Evolutionary conservation across 257 asterid genomes (phyloP), one percentile per base, ranked within the genome.

Genomic region (Echium plantagineum): DNA sequence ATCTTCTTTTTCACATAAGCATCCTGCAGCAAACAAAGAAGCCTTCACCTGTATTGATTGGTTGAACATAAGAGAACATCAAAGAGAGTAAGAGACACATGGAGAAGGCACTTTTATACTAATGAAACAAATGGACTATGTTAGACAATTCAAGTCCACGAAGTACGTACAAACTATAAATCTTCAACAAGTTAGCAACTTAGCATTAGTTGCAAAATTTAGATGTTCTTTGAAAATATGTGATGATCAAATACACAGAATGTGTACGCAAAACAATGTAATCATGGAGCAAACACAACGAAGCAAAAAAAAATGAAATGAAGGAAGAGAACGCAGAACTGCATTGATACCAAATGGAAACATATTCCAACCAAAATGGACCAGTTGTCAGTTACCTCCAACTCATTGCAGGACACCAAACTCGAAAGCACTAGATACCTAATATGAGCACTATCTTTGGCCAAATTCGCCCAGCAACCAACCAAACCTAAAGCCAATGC

Each of bases 391-490:
- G 8, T 71, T 72, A 83, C 94, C 94, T 85, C 83, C 57, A 64
- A 75, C 73, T 63, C 74, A 64, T 81, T 69, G 20, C 64, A 67
- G 4, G 85, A 72, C 24, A 81, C 85, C 86, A 86, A 69, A 71
- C 85, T 75, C 16, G 98, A 82, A 73, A 88, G 84, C 60, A 85
- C 63, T 42, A 73, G 61, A 67, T 84, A 88, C 53, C 94, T 74
- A 55, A 84, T 61, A 56, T 78, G 90, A 53, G 81, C 79, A 58
- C 76, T 78, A 63, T 84, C 89, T 62, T 78, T 76, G 0, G 86
- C 80, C 49, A 88, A 70, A 60, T 48, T 54, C 56, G 87, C 93
- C 95, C 94, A 85, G 76, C 90, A 88, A 69, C 98, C 96, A 70
- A 85, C 79, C 63, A 91, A 71, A 62, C 38, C 65, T 77, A 88